Conservation (phyloP, 1,284 basidiomycete genomes). For the Malassezia slooffiae region DNA sequence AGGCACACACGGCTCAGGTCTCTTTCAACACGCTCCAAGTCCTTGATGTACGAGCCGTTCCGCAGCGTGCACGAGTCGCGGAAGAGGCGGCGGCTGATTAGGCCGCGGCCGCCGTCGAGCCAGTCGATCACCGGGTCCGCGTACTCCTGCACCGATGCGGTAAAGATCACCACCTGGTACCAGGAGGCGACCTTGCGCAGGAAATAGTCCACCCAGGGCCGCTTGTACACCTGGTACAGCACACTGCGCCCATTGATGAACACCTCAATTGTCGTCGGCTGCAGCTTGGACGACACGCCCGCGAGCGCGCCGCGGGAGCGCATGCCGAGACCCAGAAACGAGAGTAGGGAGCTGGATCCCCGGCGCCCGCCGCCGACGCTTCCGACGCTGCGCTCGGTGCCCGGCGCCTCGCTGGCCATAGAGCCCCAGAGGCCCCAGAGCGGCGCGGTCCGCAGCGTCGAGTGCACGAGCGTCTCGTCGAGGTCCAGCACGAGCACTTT, state of each 20-base stretch:
- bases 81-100: conserved; percentile 77
- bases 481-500: conserved; percentile 61
- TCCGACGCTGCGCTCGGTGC: too few species aligned
- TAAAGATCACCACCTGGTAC: conserved; percentile 98
- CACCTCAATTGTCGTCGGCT: conserved; percentile 83
- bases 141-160: conserved; percentile 96
- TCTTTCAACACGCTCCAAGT: conserved; percentile 71
- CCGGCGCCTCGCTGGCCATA: neutral
- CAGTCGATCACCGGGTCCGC: conserved; percentile 99
- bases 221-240: conserved; percentile 95
- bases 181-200: conserved; percentile 65
- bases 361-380: conserved; percentile 5
- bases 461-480: conserved; percentile 96
- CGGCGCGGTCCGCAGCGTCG: conserved; percentile 65
- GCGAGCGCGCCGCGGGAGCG: neutral
- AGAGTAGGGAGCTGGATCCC: conserved; percentile 15
- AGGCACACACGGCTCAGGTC: conserved; percentile 85
- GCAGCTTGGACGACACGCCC: conserved; percentile 7
- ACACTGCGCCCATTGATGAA: conserved; percentile 77
- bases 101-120: conserved; percentile 78
- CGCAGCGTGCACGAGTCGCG: conserved; percentile 89
- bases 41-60: conserved; percentile 89
- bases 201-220: conserved; percentile 68
- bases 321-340: conserved; percentile 32
- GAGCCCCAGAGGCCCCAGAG: conserved; percentile 14